phyloP scores from a whole-genome alignment of 2,329 filamentous ascomycete species.

The Cladophialophora psammophila region DNA sequence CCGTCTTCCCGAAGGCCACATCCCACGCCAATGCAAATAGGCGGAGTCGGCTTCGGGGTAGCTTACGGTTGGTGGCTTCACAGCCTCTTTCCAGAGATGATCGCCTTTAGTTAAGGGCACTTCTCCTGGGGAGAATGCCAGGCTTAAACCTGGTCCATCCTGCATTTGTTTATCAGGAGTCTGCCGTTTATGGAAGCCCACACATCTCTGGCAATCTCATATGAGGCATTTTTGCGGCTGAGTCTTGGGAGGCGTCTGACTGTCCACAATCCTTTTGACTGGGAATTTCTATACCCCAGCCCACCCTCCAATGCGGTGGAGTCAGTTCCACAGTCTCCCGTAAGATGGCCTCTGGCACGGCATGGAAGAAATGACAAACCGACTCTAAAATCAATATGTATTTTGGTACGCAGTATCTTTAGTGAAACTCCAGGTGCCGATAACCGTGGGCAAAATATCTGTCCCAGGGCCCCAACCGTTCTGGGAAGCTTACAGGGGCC shows the following conservation, averaged over 20 bases:
- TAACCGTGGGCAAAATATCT: not conserved
- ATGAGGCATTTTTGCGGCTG: conserved; percentile 6
- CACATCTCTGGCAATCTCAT: not conserved
- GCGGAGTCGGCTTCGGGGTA: not conserved
- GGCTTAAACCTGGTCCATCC: not conserved
- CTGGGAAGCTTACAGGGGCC: not conserved
- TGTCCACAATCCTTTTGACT: not conserved
- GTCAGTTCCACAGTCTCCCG: not conserved
- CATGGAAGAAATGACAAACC: not conserved
- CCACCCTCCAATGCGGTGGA: not conserved
- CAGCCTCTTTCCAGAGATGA: not conserved
- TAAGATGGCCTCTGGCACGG: not conserved
- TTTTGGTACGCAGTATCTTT: not conserved
- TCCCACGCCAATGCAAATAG: not conserved
- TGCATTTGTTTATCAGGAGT: not conserved
- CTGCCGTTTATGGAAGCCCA: not conserved
- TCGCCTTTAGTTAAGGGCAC: not conserved
- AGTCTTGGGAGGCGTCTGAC: conserved; percentile 1
- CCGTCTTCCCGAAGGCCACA: conserved; percentile 14
- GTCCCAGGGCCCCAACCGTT: not conserved
- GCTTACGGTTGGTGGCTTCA: not conserved
- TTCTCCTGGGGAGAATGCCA: conserved; percentile 1
- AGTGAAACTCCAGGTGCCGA: not conserved
- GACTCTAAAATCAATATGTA: not conserved
- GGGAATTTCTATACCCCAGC: not conserved